Percentiles rank a stretch among this genome's conserved stretches.
These are phyloP conservation scores for Hanseniaspora thailandica DNA, from an alignment of 805 yeast genomes.

Conservation along the genomic window DNA sequence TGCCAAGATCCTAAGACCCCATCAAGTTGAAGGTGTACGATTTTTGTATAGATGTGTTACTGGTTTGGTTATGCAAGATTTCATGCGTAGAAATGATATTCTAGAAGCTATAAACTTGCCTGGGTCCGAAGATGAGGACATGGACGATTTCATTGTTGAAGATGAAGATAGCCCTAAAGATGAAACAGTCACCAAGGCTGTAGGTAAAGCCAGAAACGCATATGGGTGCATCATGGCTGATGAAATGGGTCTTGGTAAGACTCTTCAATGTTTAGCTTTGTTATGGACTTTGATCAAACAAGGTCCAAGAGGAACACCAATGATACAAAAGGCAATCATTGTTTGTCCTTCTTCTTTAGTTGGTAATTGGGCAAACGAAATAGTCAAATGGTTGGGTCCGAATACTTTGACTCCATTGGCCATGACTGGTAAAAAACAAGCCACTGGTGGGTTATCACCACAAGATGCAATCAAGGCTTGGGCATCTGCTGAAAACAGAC, in stretches of 20 bases:
- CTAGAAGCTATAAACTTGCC: slow-evolving; percentile 5
- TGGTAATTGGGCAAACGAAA: slow-evolving; percentile 93
- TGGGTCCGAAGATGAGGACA: neutral
- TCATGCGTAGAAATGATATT: slow-evolving; percentile 13
- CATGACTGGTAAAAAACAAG: slow-evolving; percentile 68
- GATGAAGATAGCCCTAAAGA: neutral
- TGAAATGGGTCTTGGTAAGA: slow-evolving; percentile 91
- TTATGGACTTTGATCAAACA: slow-evolving; percentile 88
- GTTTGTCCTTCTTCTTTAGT: slow-evolving; percentile 94
- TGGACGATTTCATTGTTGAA: neutral
- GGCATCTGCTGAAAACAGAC: slow-evolving; percentile 80
- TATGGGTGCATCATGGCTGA: slow-evolving; percentile 97
- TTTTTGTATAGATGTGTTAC: slow-evolving; percentile 84
- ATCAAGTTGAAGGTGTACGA: slow-evolving; percentile 90
- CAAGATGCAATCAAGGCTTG: slow-evolving; percentile 60
- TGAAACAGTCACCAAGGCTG: neutral
- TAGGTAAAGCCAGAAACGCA: slow-evolving; percentile 32
- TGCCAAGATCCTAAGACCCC: slow-evolving; percentile 79
- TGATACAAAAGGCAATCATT: slow-evolving; percentile 80
- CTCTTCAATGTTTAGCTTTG: slow-evolving; percentile 75
- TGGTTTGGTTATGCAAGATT: slow-evolving; percentile 49
- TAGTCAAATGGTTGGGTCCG: slow-evolving; percentile 87
- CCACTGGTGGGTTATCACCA: slow-evolving; percentile 56
- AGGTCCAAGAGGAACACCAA: slow-evolving; percentile 67
- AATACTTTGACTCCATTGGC: slow-evolving; percentile 84